Conservation (phyloP, 768 basidiomycete species). For the Phaffia australis region DNA sequence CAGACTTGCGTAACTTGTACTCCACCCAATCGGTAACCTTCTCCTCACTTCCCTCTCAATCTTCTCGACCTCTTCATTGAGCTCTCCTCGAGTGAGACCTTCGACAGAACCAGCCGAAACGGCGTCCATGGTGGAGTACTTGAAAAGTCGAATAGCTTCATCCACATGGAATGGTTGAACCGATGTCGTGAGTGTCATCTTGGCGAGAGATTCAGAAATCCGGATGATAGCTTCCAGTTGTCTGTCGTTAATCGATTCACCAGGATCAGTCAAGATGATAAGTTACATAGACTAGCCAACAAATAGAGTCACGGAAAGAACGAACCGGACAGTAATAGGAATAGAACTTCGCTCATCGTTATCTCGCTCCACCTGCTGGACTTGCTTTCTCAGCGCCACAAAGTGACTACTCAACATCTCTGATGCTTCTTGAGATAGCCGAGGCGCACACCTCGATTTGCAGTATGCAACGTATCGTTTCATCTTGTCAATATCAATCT, state of each 20-base stretch:
- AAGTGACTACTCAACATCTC: conserved; percentile 96
- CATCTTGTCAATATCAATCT: conserved; percentile 96
- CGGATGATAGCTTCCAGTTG: conserved; percentile 99
- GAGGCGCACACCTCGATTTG: conserved; percentile 96
- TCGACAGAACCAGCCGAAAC: conserved; percentile 89
- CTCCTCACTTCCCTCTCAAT: conserved; percentile 44
- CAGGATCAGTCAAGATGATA: no score
- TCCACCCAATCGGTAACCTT: conserved; percentile 63
- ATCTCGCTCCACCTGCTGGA: conserved; percentile 89
- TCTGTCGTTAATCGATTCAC: conserved; percentile 34
- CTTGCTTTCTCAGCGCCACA: conserved; percentile 80
- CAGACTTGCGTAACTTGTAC: conserved; percentile 87
- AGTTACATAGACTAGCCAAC: background rate
- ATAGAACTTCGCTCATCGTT: conserved; percentile 97
- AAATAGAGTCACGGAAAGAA: conserved; percentile 23
- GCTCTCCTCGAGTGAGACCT: conserved; percentile 76
- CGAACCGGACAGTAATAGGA: conserved; percentile 90
- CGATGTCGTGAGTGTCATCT: conserved; percentile 73
- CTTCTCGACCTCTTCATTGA: conserved; percentile 82
- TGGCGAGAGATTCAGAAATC: conserved; percentile 92
- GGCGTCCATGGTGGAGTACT: conserved; percentile 98
- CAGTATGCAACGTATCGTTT: conserved; percentile 93
- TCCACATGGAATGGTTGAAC: conserved; percentile 92
- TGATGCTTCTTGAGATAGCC: conserved; percentile 82
- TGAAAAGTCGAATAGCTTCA: conserved; percentile 95